Conservation (phyloP, 78 protist species). For the slime mould (Dictyostelium discoideum) region dicty_2.7 NC_007090.3:2058001-2058500, state of each 20-base stretch:
- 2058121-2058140: too few species aligned
- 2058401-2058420: not conserved
- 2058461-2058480: not conserved
- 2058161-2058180: too few species aligned
- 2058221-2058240: not conserved
- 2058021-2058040: too few species aligned
- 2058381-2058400: not conserved
- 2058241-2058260: not conserved
- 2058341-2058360: not conserved
- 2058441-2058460: not conserved
- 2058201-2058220: not conserved
- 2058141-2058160: too few species aligned
- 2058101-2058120: too few species aligned
- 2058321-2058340: not conserved
- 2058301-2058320: slow-evolving; percentile 65
- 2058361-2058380: not conserved
- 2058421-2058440: not conserved
- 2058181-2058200: too few species aligned
- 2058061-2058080: too few species aligned
- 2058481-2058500: not conserved
- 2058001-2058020: too few species aligned
- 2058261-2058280: slow-evolving; percentile 36
- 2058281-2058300: not conserved
- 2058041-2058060: too few species aligned
- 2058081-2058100: too few species aligned